Evolutionary conservation across 306 rosid species (phyloP).

Genomic region (Aeschynomene evenia): DNA sequence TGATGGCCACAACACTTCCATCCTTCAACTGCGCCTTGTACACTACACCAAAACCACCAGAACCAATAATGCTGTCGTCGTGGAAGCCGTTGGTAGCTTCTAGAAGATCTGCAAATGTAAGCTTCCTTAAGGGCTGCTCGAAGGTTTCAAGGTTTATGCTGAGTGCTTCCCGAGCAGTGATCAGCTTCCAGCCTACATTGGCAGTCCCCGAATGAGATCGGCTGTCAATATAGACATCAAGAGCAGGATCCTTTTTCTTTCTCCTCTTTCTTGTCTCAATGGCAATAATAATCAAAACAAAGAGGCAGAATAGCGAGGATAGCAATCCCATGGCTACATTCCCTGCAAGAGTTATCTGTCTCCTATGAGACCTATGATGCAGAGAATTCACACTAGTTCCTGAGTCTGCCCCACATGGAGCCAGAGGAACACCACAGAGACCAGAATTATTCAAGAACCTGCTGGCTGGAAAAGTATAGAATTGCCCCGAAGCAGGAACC

Average conservation of each 20-base stretch:
- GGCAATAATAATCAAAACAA: slow-evolving; percentile 68
- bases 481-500: slow-evolving; percentile 74
- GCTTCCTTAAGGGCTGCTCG: slow-evolving; percentile 78
- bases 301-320: slow-evolving; percentile 73
- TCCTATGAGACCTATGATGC: slow-evolving; percentile 59
- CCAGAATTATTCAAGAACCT: slow-evolving; percentile 66
- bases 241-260: slow-evolving; percentile 67
- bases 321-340: slow-evolving; percentile 93
- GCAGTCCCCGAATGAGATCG: slow-evolving; percentile 62
- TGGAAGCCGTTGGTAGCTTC: slow-evolving; percentile 90
- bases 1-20: slow-evolving; percentile 86
- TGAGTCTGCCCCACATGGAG: slow-evolving; percentile 34
- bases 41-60: slow-evolving; percentile 90
- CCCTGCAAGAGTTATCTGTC: slow-evolving; percentile 69
- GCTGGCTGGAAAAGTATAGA: slow-evolving; percentile 61
- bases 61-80: slow-evolving; percentile 75
- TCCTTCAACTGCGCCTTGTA: slow-evolving; percentile 92
- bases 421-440: slow-evolving; percentile 86
- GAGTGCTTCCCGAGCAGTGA: slow-evolving; percentile 72
- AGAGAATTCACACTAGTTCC: slow-evolving; percentile 17
- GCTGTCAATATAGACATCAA: slow-evolving; percentile 59
- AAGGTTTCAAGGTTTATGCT: slow-evolving; percentile 91
- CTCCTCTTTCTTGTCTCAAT: slow-evolving; percentile 73
- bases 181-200: slow-evolving; percentile 66
- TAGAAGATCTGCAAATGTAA: slow-evolving; percentile 88